These are phyloP conservation scores for Logfia minima DNA, from an alignment of 129 eudicot species.

Conservation along the genomic window DNA sequence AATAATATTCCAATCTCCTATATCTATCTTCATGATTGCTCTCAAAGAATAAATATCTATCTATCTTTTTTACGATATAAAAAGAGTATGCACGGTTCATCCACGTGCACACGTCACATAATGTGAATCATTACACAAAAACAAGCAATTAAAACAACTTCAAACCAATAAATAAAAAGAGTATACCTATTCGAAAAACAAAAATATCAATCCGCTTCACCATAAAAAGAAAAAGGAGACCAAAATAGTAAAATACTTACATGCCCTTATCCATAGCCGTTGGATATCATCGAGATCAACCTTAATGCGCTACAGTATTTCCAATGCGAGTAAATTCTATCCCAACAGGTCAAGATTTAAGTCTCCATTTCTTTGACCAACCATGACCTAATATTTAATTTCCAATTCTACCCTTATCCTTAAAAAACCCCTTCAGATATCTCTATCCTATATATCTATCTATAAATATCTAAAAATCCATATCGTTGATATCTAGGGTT, in stretches of 20 bases:
- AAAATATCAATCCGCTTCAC: no score
- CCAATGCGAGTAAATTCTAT: not conserved
- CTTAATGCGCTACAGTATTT: not conserved
- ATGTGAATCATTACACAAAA: no score
- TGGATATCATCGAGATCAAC: not conserved
- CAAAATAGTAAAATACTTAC: not conserved
- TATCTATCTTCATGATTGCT: no score
- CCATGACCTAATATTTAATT: conserved; percentile 24
- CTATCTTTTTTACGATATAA: no score
- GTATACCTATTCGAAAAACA: no score
- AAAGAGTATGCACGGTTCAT: no score
- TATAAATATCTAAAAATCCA: not conserved
- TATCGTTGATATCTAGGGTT: conserved; percentile 16
- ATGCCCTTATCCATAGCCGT: conserved; percentile 4
- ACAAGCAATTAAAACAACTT: no score
- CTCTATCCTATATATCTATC: not conserved
- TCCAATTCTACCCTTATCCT: conserved; percentile 25
- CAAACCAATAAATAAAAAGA: no score
- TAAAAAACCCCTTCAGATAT: conserved; percentile 11
- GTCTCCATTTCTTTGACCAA: conserved; percentile 11
- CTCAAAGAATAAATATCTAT: no score
- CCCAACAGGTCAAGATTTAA: conserved; percentile 4
- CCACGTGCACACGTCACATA: no score
- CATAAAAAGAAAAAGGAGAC: no score
- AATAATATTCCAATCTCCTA: no score